A percentile compares a stretch with the other conserved stretches of the same genome.
Conservation (phyloP, 1,284 basidiomycete species). For the Somion occarium region DNA sequence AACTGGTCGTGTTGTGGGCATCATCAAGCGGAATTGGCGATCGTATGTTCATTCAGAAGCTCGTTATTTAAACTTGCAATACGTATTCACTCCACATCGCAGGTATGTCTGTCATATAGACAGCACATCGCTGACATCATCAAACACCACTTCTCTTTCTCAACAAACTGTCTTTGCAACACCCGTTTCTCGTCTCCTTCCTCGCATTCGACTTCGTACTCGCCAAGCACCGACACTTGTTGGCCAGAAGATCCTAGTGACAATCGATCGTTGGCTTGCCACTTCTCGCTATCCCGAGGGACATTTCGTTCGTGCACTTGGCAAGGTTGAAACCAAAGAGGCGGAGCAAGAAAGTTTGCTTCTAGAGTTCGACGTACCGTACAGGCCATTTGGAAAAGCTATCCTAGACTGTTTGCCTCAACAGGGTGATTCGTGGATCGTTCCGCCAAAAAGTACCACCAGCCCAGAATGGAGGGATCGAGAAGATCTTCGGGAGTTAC, state of each 20-base stretch:
- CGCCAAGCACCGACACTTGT: conserved; percentile 88
- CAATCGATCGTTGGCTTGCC: conserved; percentile 89
- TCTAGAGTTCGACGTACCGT: conserved; percentile 95
- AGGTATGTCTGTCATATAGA: conserved; percentile 96
- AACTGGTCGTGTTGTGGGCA: conserved; percentile 88
- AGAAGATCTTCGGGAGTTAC: conserved; percentile 83
- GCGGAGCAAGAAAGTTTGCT: conserved; percentile 95
- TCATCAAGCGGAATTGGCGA: conserved; percentile 95
- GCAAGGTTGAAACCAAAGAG: conserved; percentile 90
- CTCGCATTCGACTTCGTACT: conserved; percentile 91
- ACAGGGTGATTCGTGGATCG: conserved; percentile 92
- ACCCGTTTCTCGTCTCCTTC: conserved; percentile 88
- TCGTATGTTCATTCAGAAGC: conserved; percentile 47
- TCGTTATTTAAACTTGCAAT: not conserved
- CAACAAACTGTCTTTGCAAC: conserved; percentile 94
- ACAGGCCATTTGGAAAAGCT: conserved; percentile 93
- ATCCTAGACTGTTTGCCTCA: conserved; percentile 88
- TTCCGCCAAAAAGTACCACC: conserved; percentile 69
- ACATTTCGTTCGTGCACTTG: conserved; percentile 93
- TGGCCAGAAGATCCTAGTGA: conserved; percentile 94
- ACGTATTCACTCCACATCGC: not conserved
- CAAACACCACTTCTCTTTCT: conserved; percentile 76
- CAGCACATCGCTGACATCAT: conserved; percentile 78
- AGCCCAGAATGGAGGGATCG: conserved; percentile 77
- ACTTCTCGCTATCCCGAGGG: conserved; percentile 94